Evolutionary conservation across 108 stramenopile species (phyloP).

Genomic region (Cyclostephanos invisitatus): DNA sequence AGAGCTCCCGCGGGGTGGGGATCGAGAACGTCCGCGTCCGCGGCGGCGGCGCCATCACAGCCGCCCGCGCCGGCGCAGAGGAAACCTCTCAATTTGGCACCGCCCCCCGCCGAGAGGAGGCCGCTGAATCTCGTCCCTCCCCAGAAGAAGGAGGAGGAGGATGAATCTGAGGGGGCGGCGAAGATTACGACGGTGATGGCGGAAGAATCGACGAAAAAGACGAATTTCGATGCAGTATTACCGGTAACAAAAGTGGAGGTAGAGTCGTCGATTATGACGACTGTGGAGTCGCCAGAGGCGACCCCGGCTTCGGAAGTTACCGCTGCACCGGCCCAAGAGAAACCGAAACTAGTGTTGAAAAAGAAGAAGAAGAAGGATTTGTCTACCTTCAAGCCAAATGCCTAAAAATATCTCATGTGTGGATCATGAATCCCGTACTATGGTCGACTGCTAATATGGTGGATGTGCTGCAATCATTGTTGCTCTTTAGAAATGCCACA

Average conservation of each 20-base stretch:
- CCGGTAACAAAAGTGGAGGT: conserved; percentile 26
- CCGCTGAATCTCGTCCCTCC: conserved; percentile 13
- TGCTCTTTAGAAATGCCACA: conserved; percentile 9
- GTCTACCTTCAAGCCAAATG: conserved; percentile 64
- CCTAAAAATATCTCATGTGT: not conserved
- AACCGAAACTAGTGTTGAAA: conserved; percentile 38
- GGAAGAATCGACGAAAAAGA: conserved; percentile 6
- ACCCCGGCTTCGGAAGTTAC: conserved; percentile 13
- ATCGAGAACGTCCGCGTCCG: conserved; percentile 22
- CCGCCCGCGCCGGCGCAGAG: conserved; percentile 21
- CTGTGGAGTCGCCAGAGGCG: conserved; percentile 4
- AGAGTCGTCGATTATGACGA: conserved; percentile 38
- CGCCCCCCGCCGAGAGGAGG: conserved; percentile 28
- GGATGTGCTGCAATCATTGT: not conserved
- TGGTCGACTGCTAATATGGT: not conserved
- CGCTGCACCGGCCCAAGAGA: conserved; percentile 9
- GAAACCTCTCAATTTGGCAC: conserved; percentile 50
- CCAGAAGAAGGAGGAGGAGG: conserved; percentile 16
- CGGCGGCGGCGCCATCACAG: conserved; percentile 15
- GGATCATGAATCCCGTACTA: not conserved
- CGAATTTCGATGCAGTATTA: too few species aligned
- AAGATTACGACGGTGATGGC: conserved; percentile 19
- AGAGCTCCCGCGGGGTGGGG: conserved; percentile 64
- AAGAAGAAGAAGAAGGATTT: conserved; percentile 93
- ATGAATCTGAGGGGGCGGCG: conserved; percentile 23